Percentiles rank a stretch among this genome's conserved stretches.
Evolutionary conservation across 805 yeast species (phyloP).

Genomic region (Cyberlindnera euphorbiae): DNA sequence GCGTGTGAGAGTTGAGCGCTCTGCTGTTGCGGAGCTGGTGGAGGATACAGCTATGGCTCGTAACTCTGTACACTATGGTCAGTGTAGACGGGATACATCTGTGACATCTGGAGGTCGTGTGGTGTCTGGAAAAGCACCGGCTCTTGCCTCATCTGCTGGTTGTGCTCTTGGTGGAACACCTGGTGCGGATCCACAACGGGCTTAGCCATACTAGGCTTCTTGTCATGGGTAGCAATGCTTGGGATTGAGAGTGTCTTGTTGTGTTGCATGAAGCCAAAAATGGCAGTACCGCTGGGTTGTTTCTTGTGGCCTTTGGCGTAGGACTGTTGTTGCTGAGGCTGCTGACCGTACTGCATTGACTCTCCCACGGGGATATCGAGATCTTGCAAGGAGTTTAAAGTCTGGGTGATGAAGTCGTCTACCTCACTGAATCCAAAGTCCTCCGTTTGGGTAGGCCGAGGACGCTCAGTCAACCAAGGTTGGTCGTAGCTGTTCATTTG

Average conservation of each 20-base stretch:
- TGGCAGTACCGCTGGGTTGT: conserved; percentile 73
- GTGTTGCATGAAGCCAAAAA: conserved; percentile 69
- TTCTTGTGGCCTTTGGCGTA: conserved; percentile 42
- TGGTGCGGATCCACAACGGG: conserved; percentile 22
- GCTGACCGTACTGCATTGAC: conserved; percentile 10
- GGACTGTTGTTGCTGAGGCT: conserved; percentile 7
- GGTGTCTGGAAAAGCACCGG: conserved; percentile 19
- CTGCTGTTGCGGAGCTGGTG: conserved; percentile 5
- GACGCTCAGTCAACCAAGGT: conserved; percentile 9
- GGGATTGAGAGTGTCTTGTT: conserved; percentile 57
- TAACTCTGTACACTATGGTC: background rate
- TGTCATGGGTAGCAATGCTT: conserved; percentile 27
- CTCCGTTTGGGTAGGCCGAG: conserved; percentile 1
- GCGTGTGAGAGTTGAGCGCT: background rate
- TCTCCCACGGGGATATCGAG: conserved; percentile 52
- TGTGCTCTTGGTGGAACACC: conserved; percentile 16
- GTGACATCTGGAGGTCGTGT: conserved; percentile 14
- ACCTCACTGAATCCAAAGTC: conserved; percentile 20
- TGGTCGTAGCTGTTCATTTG: conserved; percentile 13
- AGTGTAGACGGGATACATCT: conserved; percentile 1
- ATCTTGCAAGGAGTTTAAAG: conserved; percentile 53
- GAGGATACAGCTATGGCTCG: conserved; percentile 6
- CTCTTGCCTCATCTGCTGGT: conserved; percentile 15
- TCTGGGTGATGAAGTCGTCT: conserved; percentile 52
- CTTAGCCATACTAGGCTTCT: conserved; percentile 4